Evolutionary conservation across 305 asterid species (phyloP).

Genomic region (Nicotiana rustica): DNA sequence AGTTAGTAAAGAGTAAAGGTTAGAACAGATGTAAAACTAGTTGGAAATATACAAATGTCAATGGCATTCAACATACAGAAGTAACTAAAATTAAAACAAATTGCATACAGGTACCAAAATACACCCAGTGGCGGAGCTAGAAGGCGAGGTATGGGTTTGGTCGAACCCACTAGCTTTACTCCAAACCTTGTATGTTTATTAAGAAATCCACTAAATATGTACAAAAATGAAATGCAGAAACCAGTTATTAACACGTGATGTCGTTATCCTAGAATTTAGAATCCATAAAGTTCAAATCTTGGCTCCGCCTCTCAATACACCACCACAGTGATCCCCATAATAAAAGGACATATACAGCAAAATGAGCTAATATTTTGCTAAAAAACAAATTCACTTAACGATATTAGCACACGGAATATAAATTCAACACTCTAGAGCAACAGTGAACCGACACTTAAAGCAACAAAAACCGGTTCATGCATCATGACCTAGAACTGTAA

Average conservation of each 20-base stretch:
- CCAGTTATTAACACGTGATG: too few species aligned
- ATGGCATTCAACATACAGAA: constrained; percentile 10
- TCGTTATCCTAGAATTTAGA: too few species aligned
- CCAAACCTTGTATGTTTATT: too few species aligned
- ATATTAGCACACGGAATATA: not conserved
- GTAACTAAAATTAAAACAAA: not conserved
- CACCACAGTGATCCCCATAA: not conserved
- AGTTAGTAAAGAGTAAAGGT: not conserved
- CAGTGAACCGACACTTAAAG: not conserved
- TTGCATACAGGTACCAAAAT: not conserved
- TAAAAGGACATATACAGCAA: not conserved
- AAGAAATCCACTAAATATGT: too few species aligned
- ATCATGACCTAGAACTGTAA: constrained; percentile 11
- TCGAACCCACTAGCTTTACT: too few species aligned
- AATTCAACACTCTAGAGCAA: not conserved
- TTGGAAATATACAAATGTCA: not conserved
- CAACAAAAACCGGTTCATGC: not conserved
- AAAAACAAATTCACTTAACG: not conserved
- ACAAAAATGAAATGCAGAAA: too few species aligned
- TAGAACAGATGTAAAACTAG: not conserved
- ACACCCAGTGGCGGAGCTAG: not conserved
- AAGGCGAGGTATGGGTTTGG: too few species aligned
- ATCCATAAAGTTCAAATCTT: too few species aligned
- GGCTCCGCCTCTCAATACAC: too few species aligned
- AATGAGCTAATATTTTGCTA: not conserved